A percentile compares a stretch with the other conserved stretches of the same genome.
Evolutionary conservation across 2,329 filamentous ascomycete genomes (phyloP).

Genomic region (Chalara sp.): DNA sequence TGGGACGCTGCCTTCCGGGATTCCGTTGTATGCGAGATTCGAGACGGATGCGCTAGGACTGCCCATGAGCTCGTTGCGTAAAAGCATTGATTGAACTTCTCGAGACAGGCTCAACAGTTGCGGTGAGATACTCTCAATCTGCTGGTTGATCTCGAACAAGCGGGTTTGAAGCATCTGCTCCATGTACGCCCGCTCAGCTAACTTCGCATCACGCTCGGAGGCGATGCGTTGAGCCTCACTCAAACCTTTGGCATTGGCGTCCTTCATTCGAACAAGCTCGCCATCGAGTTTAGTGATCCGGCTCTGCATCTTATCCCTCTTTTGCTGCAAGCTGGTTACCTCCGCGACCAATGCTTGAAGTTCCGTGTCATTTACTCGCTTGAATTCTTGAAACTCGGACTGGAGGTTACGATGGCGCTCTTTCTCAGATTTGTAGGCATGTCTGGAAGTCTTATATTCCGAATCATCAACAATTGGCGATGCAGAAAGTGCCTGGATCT

Average conservation of each 20-base stretch:
- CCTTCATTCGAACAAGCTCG: slow-evolving; percentile 63
- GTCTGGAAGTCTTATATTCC: slow-evolving; percentile 46
- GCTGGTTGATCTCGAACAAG: slow-evolving; percentile 11
- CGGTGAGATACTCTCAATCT: slow-evolving; percentile 10
- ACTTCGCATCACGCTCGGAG: slow-evolving; percentile 21
- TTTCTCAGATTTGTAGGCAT: slow-evolving; percentile 43
- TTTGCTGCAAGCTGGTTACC: slow-evolving; percentile 54
- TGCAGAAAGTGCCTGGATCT: slow-evolving; percentile 59
- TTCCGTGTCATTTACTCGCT: slow-evolving; percentile 54
- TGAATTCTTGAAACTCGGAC: slow-evolving; percentile 53
- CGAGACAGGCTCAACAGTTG: background rate
- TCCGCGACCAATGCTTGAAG: slow-evolving; percentile 59
- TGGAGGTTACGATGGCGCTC: slow-evolving; percentile 36
- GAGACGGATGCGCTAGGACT: slow-evolving; percentile 1
- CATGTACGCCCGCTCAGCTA: slow-evolving; percentile 19
- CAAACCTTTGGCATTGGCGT: slow-evolving; percentile 54
- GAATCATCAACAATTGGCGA: slow-evolving; percentile 57
- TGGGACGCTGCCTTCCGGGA: slow-evolving; percentile 3
- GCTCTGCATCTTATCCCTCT: slow-evolving; percentile 64
- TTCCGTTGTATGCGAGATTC: slow-evolving; percentile 1
- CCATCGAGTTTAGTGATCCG: slow-evolving; percentile 67
- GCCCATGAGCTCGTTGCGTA: background rate
- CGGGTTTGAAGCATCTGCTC: slow-evolving; percentile 13
- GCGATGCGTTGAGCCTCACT: slow-evolving; percentile 28
- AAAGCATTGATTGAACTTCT: background rate